Conservation (phyloP, 352 stramenopile genomes). For the Globisporangium mamillatum region DNA sequence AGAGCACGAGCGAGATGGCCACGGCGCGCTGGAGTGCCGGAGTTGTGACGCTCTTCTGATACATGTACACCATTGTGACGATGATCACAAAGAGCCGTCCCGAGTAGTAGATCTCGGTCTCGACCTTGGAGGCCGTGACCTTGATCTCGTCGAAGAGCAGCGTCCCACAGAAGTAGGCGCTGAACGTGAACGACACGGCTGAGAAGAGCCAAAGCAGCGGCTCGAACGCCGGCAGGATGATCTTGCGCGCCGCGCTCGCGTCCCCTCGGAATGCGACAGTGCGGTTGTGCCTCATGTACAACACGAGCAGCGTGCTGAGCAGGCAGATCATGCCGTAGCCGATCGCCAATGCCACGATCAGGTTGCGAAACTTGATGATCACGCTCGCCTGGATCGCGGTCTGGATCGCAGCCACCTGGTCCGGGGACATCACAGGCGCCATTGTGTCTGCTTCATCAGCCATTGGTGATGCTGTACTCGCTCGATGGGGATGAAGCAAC, state of each 20-base stretch:
- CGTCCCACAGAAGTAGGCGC: constrained; percentile 28
- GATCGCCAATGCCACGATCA: constrained; percentile 36
- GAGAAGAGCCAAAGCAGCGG: constrained; percentile 57
- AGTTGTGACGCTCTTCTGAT: constrained; percentile 39
- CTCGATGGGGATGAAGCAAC: not conserved
- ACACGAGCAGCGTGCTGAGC: constrained; percentile 39
- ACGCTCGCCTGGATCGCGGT: constrained; percentile 11
- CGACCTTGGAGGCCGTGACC: constrained; percentile 20
- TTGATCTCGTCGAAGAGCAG: constrained; percentile 12
- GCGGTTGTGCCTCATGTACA: constrained; percentile 59
- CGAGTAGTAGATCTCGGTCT: constrained; percentile 46
- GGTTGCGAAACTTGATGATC: constrained; percentile 17
- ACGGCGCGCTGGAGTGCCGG: constrained; percentile 42
- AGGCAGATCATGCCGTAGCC: constrained; percentile 44
- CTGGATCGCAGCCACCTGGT: not conserved
- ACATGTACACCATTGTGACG: constrained; percentile 62
- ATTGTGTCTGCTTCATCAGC: not conserved
- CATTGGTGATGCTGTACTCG: too few relatives aligned
- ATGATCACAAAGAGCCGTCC: constrained; percentile 62
- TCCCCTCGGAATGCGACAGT: constrained; percentile 47
- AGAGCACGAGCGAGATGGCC: constrained; percentile 40
- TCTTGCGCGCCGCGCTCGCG: constrained; percentile 44
- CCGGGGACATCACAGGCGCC: not conserved
- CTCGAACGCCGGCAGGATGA: constrained; percentile 73
- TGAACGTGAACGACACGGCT: constrained; percentile 27